Evolutionary conservation across 192 early-diverging fungal genomes (phyloP), one percentile per base, ranked within the genome.

Genomic region (Backusella sp.): DNA sequence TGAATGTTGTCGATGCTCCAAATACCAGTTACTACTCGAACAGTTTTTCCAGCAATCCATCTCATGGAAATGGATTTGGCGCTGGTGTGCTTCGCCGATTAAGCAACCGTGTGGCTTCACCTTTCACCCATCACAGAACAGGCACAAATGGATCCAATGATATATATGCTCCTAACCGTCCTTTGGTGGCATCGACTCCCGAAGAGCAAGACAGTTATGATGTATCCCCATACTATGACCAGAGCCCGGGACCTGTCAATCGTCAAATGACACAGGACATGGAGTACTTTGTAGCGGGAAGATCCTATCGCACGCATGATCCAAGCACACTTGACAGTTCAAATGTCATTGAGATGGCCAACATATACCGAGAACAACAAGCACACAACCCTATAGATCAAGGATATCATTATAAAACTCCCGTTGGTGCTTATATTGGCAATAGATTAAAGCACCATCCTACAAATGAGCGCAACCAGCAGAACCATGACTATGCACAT

Each of bases 291-390:
- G 52, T 73, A 26, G 72, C 44, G 8, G 52, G 72, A 34, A 49
- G 23, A 73, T 52, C 52, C 1, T 52, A 73, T 19, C 70, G 70
- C 6, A 52, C 42, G 0, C 70, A 72, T 32, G 70, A 72, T 72
- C 72, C 44, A 59, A 15, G 34, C 1, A 56, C 46, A 37, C n/a
- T 56, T 19, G 26, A 62, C 36, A 23, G 32, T 2, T n/a, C 72
- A 19, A 49, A 73, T 62, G 72, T 35, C 8, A 73, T 73, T 37
- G 72, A 73, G 21, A 73, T 73, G 72, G 23, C 72, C 34, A 44
- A 52, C 3, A 52, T 73, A 32, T 52, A 73, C 21, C 72, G n/a
- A 0, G 49, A 56, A 11, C 72, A 62, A 21, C 68, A 69, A 12
- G 35, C 34, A 37, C 23, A 39, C 26, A 39, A n/a, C 8, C n/a